phyloP scores from a whole-genome alignment of 2,329 filamentous ascomycete species.

The Penicillium sumatraense region DNA sequence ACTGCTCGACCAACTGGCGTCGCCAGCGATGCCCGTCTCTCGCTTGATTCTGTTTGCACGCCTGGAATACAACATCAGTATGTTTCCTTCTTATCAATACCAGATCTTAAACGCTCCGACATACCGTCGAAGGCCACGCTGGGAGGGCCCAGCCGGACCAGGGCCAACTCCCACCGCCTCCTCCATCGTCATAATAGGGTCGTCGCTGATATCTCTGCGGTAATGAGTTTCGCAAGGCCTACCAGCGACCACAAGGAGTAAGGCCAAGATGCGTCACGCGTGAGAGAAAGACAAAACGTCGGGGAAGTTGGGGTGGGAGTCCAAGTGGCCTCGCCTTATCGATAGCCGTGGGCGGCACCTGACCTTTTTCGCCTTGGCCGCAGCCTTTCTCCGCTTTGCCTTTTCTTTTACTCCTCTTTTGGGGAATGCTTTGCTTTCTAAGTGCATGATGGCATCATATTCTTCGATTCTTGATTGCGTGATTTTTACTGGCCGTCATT shows the following conservation, averaged over 20 bases:
- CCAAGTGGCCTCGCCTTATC: conserved; percentile 22
- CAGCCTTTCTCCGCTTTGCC: conserved; percentile 6
- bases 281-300: conserved; percentile 13
- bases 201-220: conserved; percentile 14
- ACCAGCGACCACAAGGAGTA: conserved; percentile 32
- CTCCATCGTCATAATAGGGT: conserved; percentile 24
- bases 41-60: conserved; percentile 64
- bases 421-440: not conserved
- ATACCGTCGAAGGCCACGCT: conserved; percentile 38
- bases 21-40: conserved; percentile 69
- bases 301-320: not conserved
- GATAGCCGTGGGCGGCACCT: conserved; percentile 12
- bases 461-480: conserved; percentile 6
- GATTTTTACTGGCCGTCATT: not conserved
- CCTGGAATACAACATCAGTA: conserved; percentile 19
- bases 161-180: conserved; percentile 33
- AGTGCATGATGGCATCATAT: conserved; percentile 10
- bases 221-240: conserved; percentile 27
- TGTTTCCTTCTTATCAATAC: not conserved
- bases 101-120: not conserved
- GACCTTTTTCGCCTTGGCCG: conserved; percentile 8
- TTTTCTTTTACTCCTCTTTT: not conserved
- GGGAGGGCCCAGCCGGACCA: conserved; percentile 27
- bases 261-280: conserved; percentile 18
- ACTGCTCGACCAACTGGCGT: conserved; percentile 87